phyloP scores from a whole-genome alignment of 805 yeast genomes.

The Pichia eremophila region DNA sequence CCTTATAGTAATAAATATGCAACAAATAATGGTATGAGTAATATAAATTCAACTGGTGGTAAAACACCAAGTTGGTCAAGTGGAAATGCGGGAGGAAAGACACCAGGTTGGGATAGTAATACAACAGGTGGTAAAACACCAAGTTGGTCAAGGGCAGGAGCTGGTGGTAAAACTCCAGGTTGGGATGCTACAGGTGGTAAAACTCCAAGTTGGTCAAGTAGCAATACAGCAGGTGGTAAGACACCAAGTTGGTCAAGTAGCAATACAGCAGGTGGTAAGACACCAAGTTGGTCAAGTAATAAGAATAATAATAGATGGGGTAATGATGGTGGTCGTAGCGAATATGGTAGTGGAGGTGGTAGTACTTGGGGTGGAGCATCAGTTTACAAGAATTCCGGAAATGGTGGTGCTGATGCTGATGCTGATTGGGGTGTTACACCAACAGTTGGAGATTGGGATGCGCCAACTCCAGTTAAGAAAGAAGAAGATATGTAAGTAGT shows the following conservation, averaged over 20 bases:
- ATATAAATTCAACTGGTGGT: constrained; percentile 17
- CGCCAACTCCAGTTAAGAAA: constrained; percentile 34
- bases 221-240: constrained; percentile 35
- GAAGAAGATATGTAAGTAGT: constrained; percentile 16
- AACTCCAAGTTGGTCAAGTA: constrained; percentile 33
- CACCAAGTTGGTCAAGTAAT: constrained; percentile 34
- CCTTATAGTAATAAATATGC: not conserved
- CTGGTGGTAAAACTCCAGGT: constrained; percentile 31
- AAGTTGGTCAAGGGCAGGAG: constrained; percentile 36
- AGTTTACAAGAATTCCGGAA: constrained; percentile 28
- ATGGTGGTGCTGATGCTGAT: not conserved
- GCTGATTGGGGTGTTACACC: constrained; percentile 35
- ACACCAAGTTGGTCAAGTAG: constrained; percentile 41
- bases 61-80: constrained; percentile 34
- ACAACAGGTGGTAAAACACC: constrained; percentile 31
- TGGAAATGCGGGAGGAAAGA: constrained; percentile 23
- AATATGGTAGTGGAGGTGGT: constrained; percentile 19
- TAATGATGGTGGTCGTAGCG: constrained; percentile 19
- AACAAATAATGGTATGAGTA: constrained; percentile 10
- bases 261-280: constrained; percentile 27
- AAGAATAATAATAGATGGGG: constrained; percentile 37
- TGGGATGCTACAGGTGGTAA: constrained; percentile 24
- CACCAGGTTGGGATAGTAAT: constrained; percentile 30
- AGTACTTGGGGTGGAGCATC: constrained; percentile 23
- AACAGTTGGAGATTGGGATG: constrained; percentile 37